Evolutionary conservation across 163 green algal species (phyloP).

Genomic region (Scenedesmus sp.): DNA sequence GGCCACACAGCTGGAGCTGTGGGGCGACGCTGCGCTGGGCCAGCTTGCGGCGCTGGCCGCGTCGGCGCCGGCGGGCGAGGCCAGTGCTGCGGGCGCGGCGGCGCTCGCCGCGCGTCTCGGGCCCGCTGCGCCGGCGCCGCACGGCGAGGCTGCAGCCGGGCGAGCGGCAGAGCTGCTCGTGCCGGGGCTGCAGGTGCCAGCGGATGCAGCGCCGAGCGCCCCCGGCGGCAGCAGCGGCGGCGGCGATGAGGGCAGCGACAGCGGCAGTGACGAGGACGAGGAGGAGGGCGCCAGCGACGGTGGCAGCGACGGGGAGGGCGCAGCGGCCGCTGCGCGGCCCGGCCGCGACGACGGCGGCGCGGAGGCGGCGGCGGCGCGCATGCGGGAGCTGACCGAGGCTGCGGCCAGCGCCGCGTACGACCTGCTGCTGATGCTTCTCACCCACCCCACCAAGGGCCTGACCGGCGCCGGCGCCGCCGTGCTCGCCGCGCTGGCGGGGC

Average conservation of each 20-base stretch:
- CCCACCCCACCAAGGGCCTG: conserved; percentile 44
- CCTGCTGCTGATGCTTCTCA: conserved; percentile 46
- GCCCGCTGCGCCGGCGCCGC: conserved; percentile 17
- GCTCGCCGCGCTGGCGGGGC: no score
- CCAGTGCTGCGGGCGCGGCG: background rate
- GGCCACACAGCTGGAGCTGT: conserved; percentile 35
- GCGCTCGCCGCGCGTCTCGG: no score
- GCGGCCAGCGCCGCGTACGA: conserved; percentile 25
- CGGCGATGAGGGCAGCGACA: background rate
- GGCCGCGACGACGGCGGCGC: background rate
- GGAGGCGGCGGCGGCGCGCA: background rate
- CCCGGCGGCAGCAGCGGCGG: background rate
- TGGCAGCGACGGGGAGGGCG: background rate
- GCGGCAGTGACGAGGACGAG: conserved; percentile 6
- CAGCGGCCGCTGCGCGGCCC: background rate
- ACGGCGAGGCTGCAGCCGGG: background rate
- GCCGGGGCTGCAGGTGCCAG: background rate
- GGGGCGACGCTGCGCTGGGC: conserved; percentile 43
- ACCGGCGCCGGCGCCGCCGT: no score
- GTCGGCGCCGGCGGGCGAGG: background rate
- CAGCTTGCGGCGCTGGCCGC: conserved; percentile 42
- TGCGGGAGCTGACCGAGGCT: conserved; percentile 5
- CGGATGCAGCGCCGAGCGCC: background rate
- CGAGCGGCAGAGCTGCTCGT: background rate
- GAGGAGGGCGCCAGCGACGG: background rate